Percentiles rank a stretch among this genome's conserved stretches.
Evolutionary conservation across 2,329 filamentous ascomycete species (phyloP).

Genomic region (Monosporascus sp.): DNA sequence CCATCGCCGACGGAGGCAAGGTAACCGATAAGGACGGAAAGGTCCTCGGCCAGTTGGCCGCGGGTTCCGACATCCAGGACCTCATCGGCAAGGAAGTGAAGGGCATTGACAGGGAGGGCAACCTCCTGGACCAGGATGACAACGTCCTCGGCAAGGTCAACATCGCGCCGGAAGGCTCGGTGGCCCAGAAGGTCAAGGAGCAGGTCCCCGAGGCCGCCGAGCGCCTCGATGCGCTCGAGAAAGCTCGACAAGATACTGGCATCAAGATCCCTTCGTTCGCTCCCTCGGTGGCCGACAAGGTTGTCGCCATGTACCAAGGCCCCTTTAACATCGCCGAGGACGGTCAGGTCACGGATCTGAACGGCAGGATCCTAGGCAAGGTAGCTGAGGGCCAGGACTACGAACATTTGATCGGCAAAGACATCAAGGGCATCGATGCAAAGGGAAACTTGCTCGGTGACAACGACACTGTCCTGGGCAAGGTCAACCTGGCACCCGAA

Average conservation of each 20-base stretch:
- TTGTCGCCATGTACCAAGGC: conserved; percentile 27
- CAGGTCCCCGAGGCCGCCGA: conserved; percentile 26
- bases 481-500: conserved; percentile 47
- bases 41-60: conserved; percentile 43
- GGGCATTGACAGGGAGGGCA: conserved; percentile 59
- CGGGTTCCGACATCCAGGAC: conserved; percentile 25
- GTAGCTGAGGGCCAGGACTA: conserved; percentile 26
- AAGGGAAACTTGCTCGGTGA: conserved; percentile 63
- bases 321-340: conserved; percentile 39
- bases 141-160: conserved; percentile 58
- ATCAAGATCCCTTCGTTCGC: conserved; percentile 27
- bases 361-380: conserved; percentile 32
- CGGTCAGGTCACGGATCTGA: conserved; percentile 43
- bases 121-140: conserved; percentile 59
- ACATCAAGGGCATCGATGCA: conserved; percentile 62
- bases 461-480: conserved; percentile 59
- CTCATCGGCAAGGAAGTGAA: conserved; percentile 58
- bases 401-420: conserved; percentile 44
- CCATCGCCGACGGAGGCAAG: conserved; percentile 48
- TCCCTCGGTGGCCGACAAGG: conserved; percentile 26
- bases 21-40: conserved; percentile 54
- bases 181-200: conserved; percentile 26
- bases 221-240: conserved; percentile 38
- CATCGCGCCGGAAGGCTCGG: conserved; percentile 40
- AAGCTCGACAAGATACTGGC: conserved; percentile 9